A percentile compares a stretch with the other conserved stretches of the same genome.
phyloP scores from a whole-genome alignment of 192 early-diverging fungal species.

The Coemansia sp. region DNA sequence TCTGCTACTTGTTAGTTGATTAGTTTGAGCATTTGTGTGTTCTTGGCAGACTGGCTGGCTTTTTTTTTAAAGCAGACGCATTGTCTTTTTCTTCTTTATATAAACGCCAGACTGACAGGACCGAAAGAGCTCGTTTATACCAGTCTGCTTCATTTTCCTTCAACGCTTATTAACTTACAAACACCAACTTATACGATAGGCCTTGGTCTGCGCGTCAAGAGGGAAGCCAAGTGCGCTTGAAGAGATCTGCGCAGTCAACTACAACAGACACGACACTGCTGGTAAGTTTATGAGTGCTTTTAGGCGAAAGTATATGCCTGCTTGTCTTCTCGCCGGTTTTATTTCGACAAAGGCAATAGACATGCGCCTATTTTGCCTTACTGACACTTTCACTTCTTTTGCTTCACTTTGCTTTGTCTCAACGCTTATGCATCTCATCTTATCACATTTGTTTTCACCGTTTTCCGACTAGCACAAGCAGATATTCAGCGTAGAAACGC shows the following conservation, averaged over 20 bases:
- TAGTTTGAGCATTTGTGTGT: neutral
- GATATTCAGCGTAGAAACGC: neutral
- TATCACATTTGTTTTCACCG: neutral
- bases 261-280: too few species aligned
- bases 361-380: slow-evolving; percentile 11
- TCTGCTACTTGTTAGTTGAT: neutral
- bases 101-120: neutral
- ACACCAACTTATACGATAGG: neutral
- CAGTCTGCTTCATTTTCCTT: neutral
- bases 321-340: too few species aligned
- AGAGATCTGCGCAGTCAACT: too few species aligned
- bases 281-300: too few species aligned
- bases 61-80: neutral
- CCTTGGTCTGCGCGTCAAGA: neutral
- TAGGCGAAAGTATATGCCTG: too few species aligned
- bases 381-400: slow-evolving; percentile 1
- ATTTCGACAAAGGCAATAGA: too few species aligned
- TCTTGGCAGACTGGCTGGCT: neutral
- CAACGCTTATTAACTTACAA: too few species aligned
- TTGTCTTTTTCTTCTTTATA: neutral
- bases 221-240: too few species aligned
- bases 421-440: neutral
- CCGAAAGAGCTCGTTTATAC: neutral
- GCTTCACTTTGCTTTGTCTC: neutral
- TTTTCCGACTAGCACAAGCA: neutral